Evolutionary conservation across 768 basidiomycete species (phyloP), one percentile per base, ranked within the genome.

Genomic region (Gelatoporia subvermispora): DNA sequence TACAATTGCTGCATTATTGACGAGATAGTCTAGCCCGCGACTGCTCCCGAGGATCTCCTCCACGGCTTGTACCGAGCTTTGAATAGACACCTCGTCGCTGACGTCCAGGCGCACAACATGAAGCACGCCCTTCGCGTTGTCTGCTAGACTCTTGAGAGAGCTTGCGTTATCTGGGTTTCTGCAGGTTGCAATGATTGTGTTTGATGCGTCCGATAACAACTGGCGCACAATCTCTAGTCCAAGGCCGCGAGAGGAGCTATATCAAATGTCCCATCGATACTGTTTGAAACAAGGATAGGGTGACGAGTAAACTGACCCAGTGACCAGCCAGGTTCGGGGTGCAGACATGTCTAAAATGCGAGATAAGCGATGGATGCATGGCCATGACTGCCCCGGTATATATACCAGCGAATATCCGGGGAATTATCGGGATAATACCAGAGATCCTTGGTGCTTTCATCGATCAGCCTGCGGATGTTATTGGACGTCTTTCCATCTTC

Each of bases 1-100:
- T 47, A 70, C 69, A 28, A 69, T 53, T 0, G 58, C 71, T 2
- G 71, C 69, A 43, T 70, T 71, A 58, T 71, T 73, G 48, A 70
- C 51, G 18, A 73, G 58, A 43, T 69, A 72, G 55, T 73, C 68
- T 7, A 73, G 52, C 10, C 70, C 68, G 2, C 42, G 23, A 22
- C 52, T 52, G 34, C 53, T 54, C 3, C 56, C 62, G 13, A 72
- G 52, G 18, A 66, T 43, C 35, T 45, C 56, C 35, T 54, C 60
- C n/a, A 65, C 61, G 7, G 49, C 35, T 35, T 51, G 43, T 9
- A 52, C 57, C 4, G 66, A 63, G 2, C 38, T 50, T 3, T 59
- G 49, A 51, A 71, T 66, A 36, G 62, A 60, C 11, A 43, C 52
- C 36, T 56, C 44, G 42, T 64, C 53, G 8, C 48, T 48, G 23